These are phyloP conservation scores for Blastobotrys ciferrii DNA, from an alignment of 1,139 yeast species.

Conservation along the genomic window DNA sequence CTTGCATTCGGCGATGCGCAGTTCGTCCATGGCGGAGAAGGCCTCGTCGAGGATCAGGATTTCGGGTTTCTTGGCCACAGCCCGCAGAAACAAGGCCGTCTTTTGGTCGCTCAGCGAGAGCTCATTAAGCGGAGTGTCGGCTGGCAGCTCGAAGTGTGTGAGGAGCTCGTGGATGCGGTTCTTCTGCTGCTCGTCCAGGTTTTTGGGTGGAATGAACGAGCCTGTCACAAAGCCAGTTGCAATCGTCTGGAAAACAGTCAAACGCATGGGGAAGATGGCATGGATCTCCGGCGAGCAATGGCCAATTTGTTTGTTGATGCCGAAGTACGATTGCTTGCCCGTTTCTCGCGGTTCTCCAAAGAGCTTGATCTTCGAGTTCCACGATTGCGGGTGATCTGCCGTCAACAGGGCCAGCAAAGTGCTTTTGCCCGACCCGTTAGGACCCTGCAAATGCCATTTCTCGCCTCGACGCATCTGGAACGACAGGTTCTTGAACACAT, in stretches of 20 bases:
- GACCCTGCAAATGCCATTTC: conserved; percentile 85
- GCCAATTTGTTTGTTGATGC: conserved; percentile 76
- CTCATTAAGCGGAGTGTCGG: conserved; percentile 47
- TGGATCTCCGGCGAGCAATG: conserved; percentile 91
- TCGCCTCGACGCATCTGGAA: conserved; percentile 74
- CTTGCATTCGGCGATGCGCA: conserved; percentile 63
- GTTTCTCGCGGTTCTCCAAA: conserved; percentile 68
- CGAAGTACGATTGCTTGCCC: conserved; percentile 75
- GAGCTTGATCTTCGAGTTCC: conserved; percentile 69
- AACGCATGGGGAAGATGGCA: conserved; percentile 63
- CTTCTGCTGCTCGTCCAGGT: conserved; percentile 39
- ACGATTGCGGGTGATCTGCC: conserved; percentile 95
- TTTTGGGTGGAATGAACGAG: conserved; percentile 46
- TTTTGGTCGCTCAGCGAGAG: conserved; percentile 76
- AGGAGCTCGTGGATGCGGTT: conserved; percentile 36
- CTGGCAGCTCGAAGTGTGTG: conserved; percentile 33
- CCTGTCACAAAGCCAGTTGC: conserved; percentile 77
- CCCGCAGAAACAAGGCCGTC: conserved; percentile 68
- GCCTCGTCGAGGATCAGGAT: conserved; percentile 88
- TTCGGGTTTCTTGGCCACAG: conserved; percentile 72
- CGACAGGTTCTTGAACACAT: conserved; percentile 55
- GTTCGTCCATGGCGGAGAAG: conserved; percentile 82
- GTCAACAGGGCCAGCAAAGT: conserved; percentile 80
- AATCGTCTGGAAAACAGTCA: conserved; percentile 56
- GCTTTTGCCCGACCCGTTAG: conserved; percentile 91